Base-by-base conservation (phyloP, 208 protist species). In the Acanthamoeba castellanii region DNA sequence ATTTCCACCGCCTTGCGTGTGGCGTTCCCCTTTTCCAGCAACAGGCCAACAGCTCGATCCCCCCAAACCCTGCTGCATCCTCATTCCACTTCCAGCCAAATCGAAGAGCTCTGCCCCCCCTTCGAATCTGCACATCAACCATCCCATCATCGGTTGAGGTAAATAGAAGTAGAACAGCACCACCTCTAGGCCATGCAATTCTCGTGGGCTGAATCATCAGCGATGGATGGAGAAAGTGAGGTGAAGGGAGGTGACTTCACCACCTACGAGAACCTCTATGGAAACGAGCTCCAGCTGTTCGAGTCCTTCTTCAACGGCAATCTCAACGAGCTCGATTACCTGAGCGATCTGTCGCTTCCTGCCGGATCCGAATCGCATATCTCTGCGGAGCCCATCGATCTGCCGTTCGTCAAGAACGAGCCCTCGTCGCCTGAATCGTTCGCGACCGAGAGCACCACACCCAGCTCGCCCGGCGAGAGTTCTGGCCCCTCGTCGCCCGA, bases 221-320 rank as follows among this genome's bases (percentile, higher is more conserved):
- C 66, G 66, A 14, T 72, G 68, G 68, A 45, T 27, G 68, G 68
- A 30, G 68, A 42, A 2, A 42, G 68, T 22, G 20, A 42, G 11
- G 68, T 25, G 68, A 42, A 76, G 68, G 30, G 32, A 76, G 45
- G 76, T 9, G 76, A 85, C 22, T 37, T 85, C 14, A 85, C 42
- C 9, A 85, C 76, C 11, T 85, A 85, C 45, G 76, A 85, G 13
- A 85, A 85, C 34, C 47, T 85, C 45, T 85, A 85, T 37, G 47
- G 47, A n/a, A 85, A 57, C 45, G 76, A 85, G 34, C 42, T 85
- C 0, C 76, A 85, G 27, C 76, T 85, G 22, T 85, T 85, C 45
- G 76, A 85, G 45, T 85, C 76, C 76, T 85, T 85, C 25, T 85
- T 85, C 76, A 85, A 85, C 34, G 76, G 76, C 45, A 85, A 85